Percentiles rank a stretch among this genome's conserved stretches.
phyloP scores from a whole-genome alignment of 805 yeast species.

The Candida vartiovaarae region DNA sequence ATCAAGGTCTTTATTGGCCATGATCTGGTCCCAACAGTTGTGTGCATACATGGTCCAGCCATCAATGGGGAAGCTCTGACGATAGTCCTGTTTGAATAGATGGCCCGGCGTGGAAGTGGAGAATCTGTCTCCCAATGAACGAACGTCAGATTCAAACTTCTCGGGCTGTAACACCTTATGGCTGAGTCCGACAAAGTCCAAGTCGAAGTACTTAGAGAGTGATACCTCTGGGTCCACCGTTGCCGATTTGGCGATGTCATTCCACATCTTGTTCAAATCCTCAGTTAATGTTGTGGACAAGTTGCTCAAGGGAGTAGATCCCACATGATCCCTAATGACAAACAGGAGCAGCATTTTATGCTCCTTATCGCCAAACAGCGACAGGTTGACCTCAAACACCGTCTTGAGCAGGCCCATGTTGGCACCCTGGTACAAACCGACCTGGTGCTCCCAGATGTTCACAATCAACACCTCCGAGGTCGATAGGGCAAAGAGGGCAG shows the following conservation, averaged over 20 bases:
- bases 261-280: slow-evolving; percentile 79
- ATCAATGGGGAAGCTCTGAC: slow-evolving; percentile 83
- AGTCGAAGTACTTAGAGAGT: slow-evolving; percentile 75
- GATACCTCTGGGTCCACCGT: slow-evolving; percentile 42
- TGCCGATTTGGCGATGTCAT: slow-evolving; percentile 62
- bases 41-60: slow-evolving; percentile 93
- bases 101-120: slow-evolving; percentile 22
- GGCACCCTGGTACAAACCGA: slow-evolving; percentile 95
- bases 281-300: slow-evolving; percentile 59
- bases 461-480: slow-evolving; percentile 87
- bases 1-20: slow-evolving; percentile 86
- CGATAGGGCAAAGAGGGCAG: slow-evolving; percentile 89
- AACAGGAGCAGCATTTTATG: slow-evolving; percentile 69
- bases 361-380: slow-evolving; percentile 61
- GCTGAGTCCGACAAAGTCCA: slow-evolving; percentile 72
- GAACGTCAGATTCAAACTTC: slow-evolving; percentile 55
- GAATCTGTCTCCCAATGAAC: slow-evolving; percentile 57
- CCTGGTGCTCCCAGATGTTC: slow-evolving; percentile 95
- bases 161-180: slow-evolving; percentile 82
- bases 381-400: slow-evolving; percentile 90
- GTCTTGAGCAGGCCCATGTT: slow-evolving; percentile 93
- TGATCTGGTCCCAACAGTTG: slow-evolving; percentile 92
- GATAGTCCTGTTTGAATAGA: slow-evolving; percentile 64
- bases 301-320: slow-evolving; percentile 73
- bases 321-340: slow-evolving; percentile 89